Evolutionary conservation across 306 rosid genomes (phyloP).

Genomic region (Trichosanthes truncata): DNA sequence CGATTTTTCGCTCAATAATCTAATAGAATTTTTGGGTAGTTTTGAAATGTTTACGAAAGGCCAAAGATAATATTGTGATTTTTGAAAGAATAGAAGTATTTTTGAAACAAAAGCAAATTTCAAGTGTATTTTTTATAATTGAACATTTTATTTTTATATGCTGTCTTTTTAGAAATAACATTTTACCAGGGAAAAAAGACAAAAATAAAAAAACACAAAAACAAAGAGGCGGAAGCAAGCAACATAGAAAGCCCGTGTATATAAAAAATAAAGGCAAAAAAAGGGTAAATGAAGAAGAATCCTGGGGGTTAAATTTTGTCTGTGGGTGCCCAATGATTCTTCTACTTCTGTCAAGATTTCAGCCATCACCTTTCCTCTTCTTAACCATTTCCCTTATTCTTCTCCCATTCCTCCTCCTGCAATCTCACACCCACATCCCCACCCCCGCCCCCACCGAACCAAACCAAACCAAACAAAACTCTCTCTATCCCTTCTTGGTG

Average conservation of each 20-base stretch:
- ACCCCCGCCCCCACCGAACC: not conserved
- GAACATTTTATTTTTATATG: no score
- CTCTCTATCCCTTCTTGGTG: not conserved
- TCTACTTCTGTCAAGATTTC: constrained; percentile 3
- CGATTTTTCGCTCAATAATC: no score
- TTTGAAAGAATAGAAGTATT: no score
- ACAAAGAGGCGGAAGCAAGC: not conserved
- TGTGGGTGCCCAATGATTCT: constrained; percentile 4
- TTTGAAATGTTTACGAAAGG: no score
- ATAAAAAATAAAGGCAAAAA: not conserved
- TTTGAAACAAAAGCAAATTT: no score
- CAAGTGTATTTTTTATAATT: no score
- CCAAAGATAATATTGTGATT: no score
- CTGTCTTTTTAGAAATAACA: no score
- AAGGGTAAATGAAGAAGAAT: not conserved
- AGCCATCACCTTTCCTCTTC: not conserved
- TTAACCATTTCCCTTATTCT: not conserved
- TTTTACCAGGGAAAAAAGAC: no score
- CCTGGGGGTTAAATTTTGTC: not conserved
- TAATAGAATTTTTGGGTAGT: no score
- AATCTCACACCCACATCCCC: constrained; percentile 1
- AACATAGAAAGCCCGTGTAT: constrained; percentile 1
- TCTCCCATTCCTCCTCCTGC: not conserved
- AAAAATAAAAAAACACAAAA: not conserved
- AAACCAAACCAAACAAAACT: not conserved